phyloP scores from a whole-genome alignment of 2,329 filamentous ascomycete species.

The Didymella arachidicola region DNA sequence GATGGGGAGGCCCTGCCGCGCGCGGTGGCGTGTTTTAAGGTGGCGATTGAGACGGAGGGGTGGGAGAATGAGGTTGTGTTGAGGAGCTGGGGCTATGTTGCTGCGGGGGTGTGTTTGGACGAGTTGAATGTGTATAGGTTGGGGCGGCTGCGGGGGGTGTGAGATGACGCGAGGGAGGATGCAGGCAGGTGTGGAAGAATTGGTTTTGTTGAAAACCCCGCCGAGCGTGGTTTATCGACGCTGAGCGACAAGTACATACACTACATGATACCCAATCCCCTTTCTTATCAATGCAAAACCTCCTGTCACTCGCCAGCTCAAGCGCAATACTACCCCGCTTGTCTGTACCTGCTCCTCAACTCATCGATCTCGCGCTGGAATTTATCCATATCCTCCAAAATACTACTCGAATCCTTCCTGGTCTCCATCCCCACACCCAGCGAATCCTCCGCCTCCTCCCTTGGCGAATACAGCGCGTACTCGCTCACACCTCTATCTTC shows the following conservation, averaged over 20 bases:
- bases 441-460: slow-evolving; percentile 36
- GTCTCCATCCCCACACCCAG: slow-evolving; percentile 4
- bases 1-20: slow-evolving; percentile 55
- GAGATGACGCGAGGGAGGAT: not conserved
- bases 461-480: slow-evolving; percentile 37
- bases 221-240: too few species aligned
- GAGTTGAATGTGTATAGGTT: slow-evolving; percentile 53
- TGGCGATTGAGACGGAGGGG: slow-evolving; percentile 49
- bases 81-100: slow-evolving; percentile 62
- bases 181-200: too few species aligned
- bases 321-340: slow-evolving; percentile 22
- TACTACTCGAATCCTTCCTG: slow-evolving; percentile 36
- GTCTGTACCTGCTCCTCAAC: slow-evolving; percentile 41
- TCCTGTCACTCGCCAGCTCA: not conserved
- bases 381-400: slow-evolving; percentile 51
- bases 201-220: too few species aligned
- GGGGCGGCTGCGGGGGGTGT: slow-evolving; percentile 26
- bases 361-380: slow-evolving; percentile 52
- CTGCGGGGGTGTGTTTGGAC: slow-evolving; percentile 59
- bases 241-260: too few species aligned
- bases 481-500: slow-evolving; percentile 31
- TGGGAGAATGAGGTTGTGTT: slow-evolving; percentile 45
- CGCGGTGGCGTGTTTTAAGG: slow-evolving; percentile 60
- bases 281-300: too few species aligned
- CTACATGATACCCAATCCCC: too few species aligned